These are phyloP conservation scores for Cupressus sempervirens DNA, from an alignment of 75 land plant species.

Conservation along the genomic window DNA sequence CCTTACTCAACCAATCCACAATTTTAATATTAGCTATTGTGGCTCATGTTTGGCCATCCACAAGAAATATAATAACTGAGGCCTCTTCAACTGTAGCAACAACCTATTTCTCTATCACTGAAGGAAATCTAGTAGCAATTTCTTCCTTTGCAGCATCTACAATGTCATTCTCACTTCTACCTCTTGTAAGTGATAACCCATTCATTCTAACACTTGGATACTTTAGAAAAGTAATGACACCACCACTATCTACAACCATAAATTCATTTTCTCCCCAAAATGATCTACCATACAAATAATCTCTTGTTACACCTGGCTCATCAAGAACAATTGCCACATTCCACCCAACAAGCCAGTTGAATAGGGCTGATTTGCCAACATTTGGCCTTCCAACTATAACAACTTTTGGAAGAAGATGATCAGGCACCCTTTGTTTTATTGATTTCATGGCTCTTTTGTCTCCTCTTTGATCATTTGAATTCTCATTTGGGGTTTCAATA, in stretches of 20 bases:
- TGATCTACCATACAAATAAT: conserved; percentile 88
- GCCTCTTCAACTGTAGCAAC: conserved; percentile 84
- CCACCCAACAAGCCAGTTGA: too few species aligned
- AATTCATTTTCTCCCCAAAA: conserved; percentile 81
- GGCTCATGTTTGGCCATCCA: conserved; percentile 99
- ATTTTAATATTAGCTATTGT: too few species aligned
- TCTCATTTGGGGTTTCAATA: too few species aligned
- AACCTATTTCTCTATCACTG: conserved; percentile 94
- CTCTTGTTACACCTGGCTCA: too few species aligned
- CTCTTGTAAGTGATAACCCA: conserved; percentile 64
- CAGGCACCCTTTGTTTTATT: too few species aligned
- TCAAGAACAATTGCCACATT: too few species aligned
- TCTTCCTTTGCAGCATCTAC: conserved; percentile 71
- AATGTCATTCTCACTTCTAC: conserved; percentile 71
- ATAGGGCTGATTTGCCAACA: too few species aligned
- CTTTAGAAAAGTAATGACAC: conserved; percentile 71
- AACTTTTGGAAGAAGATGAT: too few species aligned
- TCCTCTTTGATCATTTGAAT: too few species aligned
- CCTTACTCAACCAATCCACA: too few species aligned
- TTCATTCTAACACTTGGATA: conserved; percentile 60
- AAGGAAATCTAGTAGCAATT: conserved; percentile 80
- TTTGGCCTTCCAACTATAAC: too few species aligned
- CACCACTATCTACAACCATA: conserved; percentile 97
- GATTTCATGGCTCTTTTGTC: too few species aligned
- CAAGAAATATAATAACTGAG: conserved; percentile 77